These are phyloP conservation scores for Platanthera zijinensis DNA, from an alignment of 106 monocot species.

Conservation along the genomic window DNA sequence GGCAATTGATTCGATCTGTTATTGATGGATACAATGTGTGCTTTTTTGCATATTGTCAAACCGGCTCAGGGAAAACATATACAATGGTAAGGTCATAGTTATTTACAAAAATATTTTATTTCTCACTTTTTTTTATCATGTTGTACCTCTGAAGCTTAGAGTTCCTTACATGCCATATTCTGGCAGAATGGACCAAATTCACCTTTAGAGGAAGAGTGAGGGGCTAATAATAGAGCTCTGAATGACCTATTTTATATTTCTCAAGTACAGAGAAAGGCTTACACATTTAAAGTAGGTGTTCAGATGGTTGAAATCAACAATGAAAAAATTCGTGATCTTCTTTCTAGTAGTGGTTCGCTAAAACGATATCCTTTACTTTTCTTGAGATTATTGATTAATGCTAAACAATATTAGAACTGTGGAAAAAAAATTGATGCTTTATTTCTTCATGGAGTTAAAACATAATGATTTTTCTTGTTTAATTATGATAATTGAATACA, in stretches of 20 bases:
- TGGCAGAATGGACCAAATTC: slow-evolving; percentile 69
- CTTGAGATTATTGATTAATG: not conserved
- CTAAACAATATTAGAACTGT: not conserved
- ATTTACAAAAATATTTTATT: not conserved
- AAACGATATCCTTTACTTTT: slow-evolving; percentile 83
- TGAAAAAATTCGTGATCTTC: slow-evolving; percentile 98
- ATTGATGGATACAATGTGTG: slow-evolving; percentile 97
- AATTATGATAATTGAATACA: not conserved
- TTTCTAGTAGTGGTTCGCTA: slow-evolving; percentile 46
- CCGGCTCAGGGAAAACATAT: slow-evolving; percentile 97
- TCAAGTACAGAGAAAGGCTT: slow-evolving; percentile 45
- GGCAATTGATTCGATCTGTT: slow-evolving; percentile 81
- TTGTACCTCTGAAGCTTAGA: not conserved
- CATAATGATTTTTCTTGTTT: not conserved
- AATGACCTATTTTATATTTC: slow-evolving; percentile 84
- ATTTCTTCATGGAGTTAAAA: not conserved
- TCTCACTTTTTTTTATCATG: not conserved
- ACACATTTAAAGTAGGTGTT: slow-evolving; percentile 72
- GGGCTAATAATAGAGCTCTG: slow-evolving; percentile 88
- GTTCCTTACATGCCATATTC: not conserved
- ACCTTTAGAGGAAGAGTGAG: slow-evolving; percentile 70
- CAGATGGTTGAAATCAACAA: slow-evolving; percentile 99
- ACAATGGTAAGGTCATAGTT: slow-evolving; percentile 62
- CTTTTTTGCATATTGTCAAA: slow-evolving; percentile 99
- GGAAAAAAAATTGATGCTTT: not conserved